Conservation (phyloP, 78 protist species). For the Diacronema lutheri region DNA sequence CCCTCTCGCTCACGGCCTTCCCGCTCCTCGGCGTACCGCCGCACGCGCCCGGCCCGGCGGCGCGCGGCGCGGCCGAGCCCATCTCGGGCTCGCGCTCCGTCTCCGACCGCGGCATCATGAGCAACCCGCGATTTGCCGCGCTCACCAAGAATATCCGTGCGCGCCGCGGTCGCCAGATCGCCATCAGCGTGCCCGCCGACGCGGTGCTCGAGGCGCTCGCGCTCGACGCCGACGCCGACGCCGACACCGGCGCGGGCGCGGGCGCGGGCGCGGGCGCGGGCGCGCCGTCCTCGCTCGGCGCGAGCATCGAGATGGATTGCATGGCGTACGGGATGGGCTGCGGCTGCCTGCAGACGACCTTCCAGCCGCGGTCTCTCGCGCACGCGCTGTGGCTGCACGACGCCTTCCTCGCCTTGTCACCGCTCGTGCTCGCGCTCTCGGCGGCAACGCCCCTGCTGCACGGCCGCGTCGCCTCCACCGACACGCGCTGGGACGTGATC, state of each 20-base stretch:
- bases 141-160: conserved; percentile 85
- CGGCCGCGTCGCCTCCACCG: conserved; percentile 84
- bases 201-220: too few relatives aligned
- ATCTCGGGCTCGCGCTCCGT: conserved; percentile 40
- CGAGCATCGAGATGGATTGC: conserved; percentile 96
- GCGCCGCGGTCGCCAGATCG: conserved; percentile 79
- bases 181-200: neutral
- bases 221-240: too few relatives aligned
- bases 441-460: conserved; percentile 84
- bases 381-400: conserved; percentile 88
- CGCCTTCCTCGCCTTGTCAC: conserved; percentile 63
- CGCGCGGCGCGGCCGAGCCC: too few relatives aligned
- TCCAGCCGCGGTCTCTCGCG: conserved; percentile 68
- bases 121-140: conserved; percentile 84
- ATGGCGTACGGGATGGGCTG: conserved; percentile 98
- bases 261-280: too few relatives aligned
- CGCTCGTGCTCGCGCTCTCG: conserved; percentile 31
- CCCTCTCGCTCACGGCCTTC: too few relatives aligned
- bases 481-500: conserved; percentile 87
- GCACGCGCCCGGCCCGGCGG: too few relatives aligned
- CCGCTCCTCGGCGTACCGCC: too few relatives aligned
- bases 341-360: conserved; percentile 83
- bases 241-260: conserved; percentile 49
- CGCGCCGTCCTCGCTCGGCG: too few relatives aligned
- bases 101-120: conserved; percentile 83